Evolutionary conservation across 106 monocot species (phyloP).

Genomic region (Iris macrosiphon): DNA sequence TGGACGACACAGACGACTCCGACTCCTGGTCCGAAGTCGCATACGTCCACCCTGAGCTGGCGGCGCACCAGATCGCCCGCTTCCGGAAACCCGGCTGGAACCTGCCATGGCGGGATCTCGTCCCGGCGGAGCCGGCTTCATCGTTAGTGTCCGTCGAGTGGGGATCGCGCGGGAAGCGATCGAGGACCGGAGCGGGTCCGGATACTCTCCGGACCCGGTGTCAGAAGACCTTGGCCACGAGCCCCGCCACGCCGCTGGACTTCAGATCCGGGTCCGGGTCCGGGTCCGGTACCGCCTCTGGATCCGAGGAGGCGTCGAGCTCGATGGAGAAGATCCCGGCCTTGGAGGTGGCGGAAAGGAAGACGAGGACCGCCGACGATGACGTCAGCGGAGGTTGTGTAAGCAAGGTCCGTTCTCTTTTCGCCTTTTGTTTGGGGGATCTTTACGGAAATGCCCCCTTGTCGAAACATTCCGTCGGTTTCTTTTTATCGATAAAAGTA

Average conservation of each 20-base stretch:
- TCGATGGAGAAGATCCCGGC: not conserved
- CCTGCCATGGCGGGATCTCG: slow-evolving; percentile 6
- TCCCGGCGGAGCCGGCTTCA: not conserved
- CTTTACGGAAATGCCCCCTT: not conserved
- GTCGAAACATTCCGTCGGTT: not conserved
- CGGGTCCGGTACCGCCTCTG: slow-evolving; percentile 1
- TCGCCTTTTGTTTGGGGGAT: not conserved
- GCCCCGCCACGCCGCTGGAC: slow-evolving; percentile 4
- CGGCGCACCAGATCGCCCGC: slow-evolving; percentile 12
- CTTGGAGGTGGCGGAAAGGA: not conserved
- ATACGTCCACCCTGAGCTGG: slow-evolving; percentile 5
- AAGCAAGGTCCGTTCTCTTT: not conserved
- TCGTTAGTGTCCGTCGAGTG: not conserved
- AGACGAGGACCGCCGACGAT: not conserved
- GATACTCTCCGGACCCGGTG: not conserved
- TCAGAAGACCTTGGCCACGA: not conserved
- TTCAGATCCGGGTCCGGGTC: slow-evolving; percentile 5
- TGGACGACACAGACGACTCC: not conserved
- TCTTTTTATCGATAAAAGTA: not conserved
- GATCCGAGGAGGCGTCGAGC: not conserved
- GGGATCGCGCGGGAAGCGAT: slow-evolving; percentile 3
- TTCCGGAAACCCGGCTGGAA: slow-evolving; percentile 6
- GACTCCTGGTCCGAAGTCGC: not conserved
- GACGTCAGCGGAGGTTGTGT: slow-evolving; percentile 10
- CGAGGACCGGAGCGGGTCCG: not conserved